A percentile compares a stretch with the other conserved stretches of the same genome.
These are phyloP conservation scores for Nidularia sp. DNA, from an alignment of 768 basidiomycete species.

Conservation along the genomic window DNA sequence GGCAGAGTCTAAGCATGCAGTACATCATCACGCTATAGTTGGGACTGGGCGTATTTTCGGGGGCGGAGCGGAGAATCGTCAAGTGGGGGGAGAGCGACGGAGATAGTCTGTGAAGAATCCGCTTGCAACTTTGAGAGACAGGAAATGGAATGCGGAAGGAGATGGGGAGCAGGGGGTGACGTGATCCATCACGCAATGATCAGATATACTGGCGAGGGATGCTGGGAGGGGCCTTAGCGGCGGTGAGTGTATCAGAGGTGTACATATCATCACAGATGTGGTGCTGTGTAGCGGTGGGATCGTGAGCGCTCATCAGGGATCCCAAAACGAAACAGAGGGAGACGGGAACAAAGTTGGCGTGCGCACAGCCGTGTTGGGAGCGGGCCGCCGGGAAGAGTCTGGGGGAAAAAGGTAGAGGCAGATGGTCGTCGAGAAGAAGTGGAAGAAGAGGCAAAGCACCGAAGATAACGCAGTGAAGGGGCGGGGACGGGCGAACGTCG, in stretches of 20 bases:
- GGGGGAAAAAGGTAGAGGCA: neutral
- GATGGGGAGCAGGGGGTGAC: neutral
- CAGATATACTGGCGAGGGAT: too few species aligned
- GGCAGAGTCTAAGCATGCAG: too few species aligned
- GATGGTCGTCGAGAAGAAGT: neutral
- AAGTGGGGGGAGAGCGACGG: too few species aligned
- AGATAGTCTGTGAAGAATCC: too few species aligned
- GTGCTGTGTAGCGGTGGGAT: neutral
- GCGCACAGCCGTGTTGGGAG: neutral
- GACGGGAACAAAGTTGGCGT: neutral
- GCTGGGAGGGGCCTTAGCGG: neutral
- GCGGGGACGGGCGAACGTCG: neutral
- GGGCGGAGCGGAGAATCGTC: too few species aligned
- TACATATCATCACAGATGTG: neutral
- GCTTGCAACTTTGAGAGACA: too few species aligned
- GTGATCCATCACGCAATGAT: neutral
- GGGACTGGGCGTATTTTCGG: too few species aligned
- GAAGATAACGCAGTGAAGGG: neutral
- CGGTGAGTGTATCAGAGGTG: neutral
- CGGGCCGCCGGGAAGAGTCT: neutral
- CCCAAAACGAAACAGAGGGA: neutral
- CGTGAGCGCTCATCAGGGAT: neutral
- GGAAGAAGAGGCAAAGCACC: neutral
- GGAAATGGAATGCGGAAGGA: too few species aligned
- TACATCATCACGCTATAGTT: too few species aligned